These are phyloP conservation scores for Fraxinus sp. DNA, from an alignment of 305 asterid genomes.

Conservation along the genomic window DNA sequence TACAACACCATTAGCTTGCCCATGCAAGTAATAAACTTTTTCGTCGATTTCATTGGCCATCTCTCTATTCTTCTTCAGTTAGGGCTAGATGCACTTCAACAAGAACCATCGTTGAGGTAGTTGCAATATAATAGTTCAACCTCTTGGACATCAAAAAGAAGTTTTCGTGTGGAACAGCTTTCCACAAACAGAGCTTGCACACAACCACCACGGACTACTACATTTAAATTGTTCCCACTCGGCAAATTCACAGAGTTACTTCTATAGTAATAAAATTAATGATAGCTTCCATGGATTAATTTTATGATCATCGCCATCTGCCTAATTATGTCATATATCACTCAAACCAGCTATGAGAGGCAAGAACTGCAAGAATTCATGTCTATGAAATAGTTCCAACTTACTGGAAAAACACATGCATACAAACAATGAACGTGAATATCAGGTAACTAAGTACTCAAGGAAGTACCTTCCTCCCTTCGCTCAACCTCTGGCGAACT, in stretches of 20 bases:
- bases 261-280: not conserved
- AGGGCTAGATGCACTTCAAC: not conserved
- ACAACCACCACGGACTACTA: not conserved
- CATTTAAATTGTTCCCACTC: not conserved
- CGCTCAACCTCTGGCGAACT: constrained; percentile 79
- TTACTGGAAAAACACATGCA: not conserved
- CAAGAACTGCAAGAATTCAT: not conserved
- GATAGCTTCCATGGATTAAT: not conserved
- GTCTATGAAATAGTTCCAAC: not conserved
- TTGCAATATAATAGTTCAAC: not conserved
- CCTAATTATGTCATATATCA: not conserved
- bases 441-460: not conserved
- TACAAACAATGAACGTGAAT: not conserved
- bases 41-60: not conserved
- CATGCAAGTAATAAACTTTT: not conserved
- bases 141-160: not conserved
- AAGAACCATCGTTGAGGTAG: not conserved
- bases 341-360: not conserved
- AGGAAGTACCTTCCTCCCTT: constrained; percentile 80
- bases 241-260: not conserved
- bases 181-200: not conserved
- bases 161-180: not conserved
- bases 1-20: not conserved
- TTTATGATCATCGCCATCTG: not conserved
- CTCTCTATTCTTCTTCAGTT: constrained; percentile 1